Evolutionary conservation across 208 protist species (phyloP).

Genomic region (Trypanosoma platydactyli): DNA sequence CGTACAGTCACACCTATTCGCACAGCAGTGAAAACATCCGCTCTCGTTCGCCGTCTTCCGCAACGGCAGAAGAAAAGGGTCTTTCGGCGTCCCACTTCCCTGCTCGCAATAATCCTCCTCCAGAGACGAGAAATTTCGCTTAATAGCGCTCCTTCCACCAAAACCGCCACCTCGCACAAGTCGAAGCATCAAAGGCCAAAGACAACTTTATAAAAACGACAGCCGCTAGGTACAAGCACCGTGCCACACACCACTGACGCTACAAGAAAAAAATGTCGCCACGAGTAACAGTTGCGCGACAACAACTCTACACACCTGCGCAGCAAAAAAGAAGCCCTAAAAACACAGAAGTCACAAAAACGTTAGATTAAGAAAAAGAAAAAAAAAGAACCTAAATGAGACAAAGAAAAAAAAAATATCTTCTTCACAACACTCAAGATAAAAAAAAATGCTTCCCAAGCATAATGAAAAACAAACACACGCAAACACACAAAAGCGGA

Average conservation of each 20-base stretch:
- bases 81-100: slow-evolving; percentile 38
- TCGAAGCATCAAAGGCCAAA: slow-evolving; percentile 38
- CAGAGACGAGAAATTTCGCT: neutral
- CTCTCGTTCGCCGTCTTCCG: slow-evolving; percentile 42
- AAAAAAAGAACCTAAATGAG: too few species aligned
- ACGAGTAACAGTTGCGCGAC: too few species aligned
- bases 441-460: slow-evolving; percentile 1
- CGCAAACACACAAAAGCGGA: too few species aligned
- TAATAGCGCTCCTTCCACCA: neutral
- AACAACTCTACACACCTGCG: too few species aligned
- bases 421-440: neutral
- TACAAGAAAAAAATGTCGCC: slow-evolving; percentile 22
- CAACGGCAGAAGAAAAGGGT: slow-evolving; percentile 57
- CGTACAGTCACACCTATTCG: slow-evolving; percentile 44
- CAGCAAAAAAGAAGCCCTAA: too few species aligned
- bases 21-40: slow-evolving; percentile 58
- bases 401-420: slow-evolving; percentile 8
- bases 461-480: too few species aligned
- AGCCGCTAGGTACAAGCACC: slow-evolving; percentile 13
- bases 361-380: slow-evolving; percentile 12
- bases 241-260: too few species aligned
- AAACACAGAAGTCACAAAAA: slow-evolving; percentile 2
- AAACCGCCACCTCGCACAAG: slow-evolving; percentile 29
- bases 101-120: slow-evolving; percentile 13
- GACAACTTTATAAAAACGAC: slow-evolving; percentile 15